Percentiles rank a stretch among this genome's conserved stretches.
Evolutionary conservation across 495 filamentous ascomycete species (phyloP).

Genomic region (Ramalina peruviana): DNA sequence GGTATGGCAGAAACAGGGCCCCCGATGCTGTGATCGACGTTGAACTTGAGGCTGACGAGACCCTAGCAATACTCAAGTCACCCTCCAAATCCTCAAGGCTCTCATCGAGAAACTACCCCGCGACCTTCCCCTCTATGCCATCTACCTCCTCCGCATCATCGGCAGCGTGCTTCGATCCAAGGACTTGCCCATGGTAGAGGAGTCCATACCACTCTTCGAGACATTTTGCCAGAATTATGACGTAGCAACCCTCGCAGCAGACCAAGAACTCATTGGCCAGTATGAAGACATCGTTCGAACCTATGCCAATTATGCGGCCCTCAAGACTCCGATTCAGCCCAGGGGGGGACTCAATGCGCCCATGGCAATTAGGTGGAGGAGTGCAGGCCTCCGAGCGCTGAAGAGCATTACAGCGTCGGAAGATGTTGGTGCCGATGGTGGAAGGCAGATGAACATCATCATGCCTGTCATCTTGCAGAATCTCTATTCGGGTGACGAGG

Average conservation of each 20-base stretch:
- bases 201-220: conserved; percentile 69
- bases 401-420: conserved; percentile 66
- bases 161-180: conserved; percentile 61
- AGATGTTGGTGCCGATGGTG: conserved; percentile 55
- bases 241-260: conserved; percentile 57
- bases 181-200: conserved; percentile 80
- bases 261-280: conserved; percentile 68
- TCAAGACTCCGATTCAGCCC: conserved; percentile 21
- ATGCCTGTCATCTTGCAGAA: conserved; percentile 76
- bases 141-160: conserved; percentile 65
- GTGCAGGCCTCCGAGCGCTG: conserved; percentile 65
- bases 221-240: conserved; percentile 74
- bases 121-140: conserved; percentile 75
- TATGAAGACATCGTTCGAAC: conserved; percentile 64
- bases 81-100: conserved; percentile 72
- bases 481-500: conserved; percentile 61
- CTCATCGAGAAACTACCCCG: conserved; percentile 84
- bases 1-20: conserved; percentile 38
- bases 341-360: conserved; percentile 45
- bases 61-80: conserved; percentile 77
- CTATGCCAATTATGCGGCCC: conserved; percentile 63
- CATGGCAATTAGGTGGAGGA: conserved; percentile 71
- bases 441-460: conserved; percentile 56
- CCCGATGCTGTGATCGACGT: not conserved
- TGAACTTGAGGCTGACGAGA: not conserved